Conservation (phyloP, 2,329 filamentous ascomycete species). For the Ceratocystis destructans region DNA sequence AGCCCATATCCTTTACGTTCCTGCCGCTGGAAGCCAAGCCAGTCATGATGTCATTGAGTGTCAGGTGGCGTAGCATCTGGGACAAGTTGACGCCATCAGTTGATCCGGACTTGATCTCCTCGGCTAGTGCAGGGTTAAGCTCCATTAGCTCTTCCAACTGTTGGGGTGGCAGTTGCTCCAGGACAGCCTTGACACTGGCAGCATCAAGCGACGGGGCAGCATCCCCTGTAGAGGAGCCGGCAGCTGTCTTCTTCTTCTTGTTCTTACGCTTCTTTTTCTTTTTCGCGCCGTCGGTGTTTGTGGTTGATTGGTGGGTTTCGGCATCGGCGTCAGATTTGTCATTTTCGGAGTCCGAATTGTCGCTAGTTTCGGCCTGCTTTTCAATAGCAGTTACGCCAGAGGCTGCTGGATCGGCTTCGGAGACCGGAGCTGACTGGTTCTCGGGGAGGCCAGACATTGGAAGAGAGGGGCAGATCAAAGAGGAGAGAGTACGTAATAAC, state of each 20-base stretch:
- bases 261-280: slow-evolving; percentile 42
- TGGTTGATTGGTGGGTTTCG: slow-evolving; percentile 29
- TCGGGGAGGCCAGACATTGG: slow-evolving; percentile 16
- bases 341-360: slow-evolving; percentile 27
- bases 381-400: slow-evolving; percentile 24
- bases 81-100: slow-evolving; percentile 32
- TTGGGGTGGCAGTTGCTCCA: slow-evolving; percentile 40
- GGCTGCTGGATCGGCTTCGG: slow-evolving; percentile 28
- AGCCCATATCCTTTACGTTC: slow-evolving; percentile 90
- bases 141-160: slow-evolving; percentile 53
- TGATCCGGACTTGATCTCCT: slow-evolving; percentile 35
- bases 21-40: slow-evolving; percentile 64
- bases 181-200: slow-evolving; percentile 36
- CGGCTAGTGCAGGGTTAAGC: slow-evolving; percentile 58
- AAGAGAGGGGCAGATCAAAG: not conserved
- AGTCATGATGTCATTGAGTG: slow-evolving; percentile 58
- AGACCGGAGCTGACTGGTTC: slow-evolving; percentile 19
- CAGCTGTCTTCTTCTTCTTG: slow-evolving; percentile 51
- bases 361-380: slow-evolving; percentile 21
- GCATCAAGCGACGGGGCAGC: slow-evolving; percentile 27
- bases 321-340: slow-evolving; percentile 31
- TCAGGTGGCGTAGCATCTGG: slow-evolving; percentile 47
- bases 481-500: not conserved
- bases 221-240: slow-evolving; percentile 30
- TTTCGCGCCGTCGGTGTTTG: slow-evolving; percentile 25